Evolutionary conservation across 768 basidiomycete genomes (phyloP).

Genomic region (Boletus insuetus): DNA sequence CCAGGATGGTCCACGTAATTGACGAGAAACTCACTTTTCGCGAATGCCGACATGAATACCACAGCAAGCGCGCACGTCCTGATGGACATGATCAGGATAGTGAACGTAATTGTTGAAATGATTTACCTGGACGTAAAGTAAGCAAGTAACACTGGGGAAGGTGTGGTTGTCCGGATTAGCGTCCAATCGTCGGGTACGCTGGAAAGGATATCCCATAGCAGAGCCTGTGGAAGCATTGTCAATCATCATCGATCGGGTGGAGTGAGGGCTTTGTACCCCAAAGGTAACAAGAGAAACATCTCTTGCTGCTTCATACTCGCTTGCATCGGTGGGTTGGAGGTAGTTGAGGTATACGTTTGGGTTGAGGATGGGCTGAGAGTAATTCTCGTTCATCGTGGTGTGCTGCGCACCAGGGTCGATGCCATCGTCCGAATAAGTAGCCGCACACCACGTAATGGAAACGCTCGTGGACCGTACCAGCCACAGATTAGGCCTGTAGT

Average conservation of each 20-base stretch:
- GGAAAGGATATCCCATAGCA: conserved; percentile 27
- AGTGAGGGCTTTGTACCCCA: conserved; percentile 9
- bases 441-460: no score
- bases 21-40: conserved; percentile 16
- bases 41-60: conserved; percentile 13
- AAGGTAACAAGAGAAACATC: conserved; percentile 18
- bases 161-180: conserved; percentile 14
- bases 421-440: neutral
- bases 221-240: conserved; percentile 14
- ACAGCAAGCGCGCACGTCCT: conserved; percentile 21
- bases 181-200: conserved; percentile 20
- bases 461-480: no score
- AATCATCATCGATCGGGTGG: neutral
- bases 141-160: conserved; percentile 17
- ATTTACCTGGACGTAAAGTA: conserved; percentile 25
- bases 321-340: conserved; percentile 18
- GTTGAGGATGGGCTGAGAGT: conserved; percentile 15
- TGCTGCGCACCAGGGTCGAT: neutral
- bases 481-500: no score
- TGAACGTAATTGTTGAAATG: neutral
- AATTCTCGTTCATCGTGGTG: conserved; percentile 1
- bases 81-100: conserved; percentile 3
- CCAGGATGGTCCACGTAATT: neutral
- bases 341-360: conserved; percentile 27
- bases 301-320: conserved; percentile 18